A percentile compares a stretch with the other conserved stretches of the same genome.
Evolutionary conservation across 2,329 filamentous ascomycete genomes (phyloP).

Genomic region (Colletotrichum costaricense): DNA sequence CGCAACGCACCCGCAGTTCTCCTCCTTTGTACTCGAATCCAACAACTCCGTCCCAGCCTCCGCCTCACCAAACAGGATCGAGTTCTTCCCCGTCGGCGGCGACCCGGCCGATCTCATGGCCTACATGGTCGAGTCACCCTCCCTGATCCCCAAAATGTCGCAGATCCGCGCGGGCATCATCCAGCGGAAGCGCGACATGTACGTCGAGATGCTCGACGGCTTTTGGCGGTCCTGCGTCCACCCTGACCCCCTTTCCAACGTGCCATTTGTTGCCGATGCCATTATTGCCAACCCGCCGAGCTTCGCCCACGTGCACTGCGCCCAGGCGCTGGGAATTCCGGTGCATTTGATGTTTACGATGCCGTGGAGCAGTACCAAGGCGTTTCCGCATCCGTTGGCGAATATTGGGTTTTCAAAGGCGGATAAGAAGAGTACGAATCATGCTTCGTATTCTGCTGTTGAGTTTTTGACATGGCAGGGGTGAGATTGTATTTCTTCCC

Average conservation of each 20-base stretch:
- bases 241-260: conserved; percentile 29
- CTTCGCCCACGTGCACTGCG: conserved; percentile 60
- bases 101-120: conserved; percentile 57
- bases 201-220: conserved; percentile 40
- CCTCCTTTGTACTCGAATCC: conserved; percentile 57
- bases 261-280: conserved; percentile 59
- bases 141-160: conserved; percentile 41
- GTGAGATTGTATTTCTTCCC: conserved; percentile 15
- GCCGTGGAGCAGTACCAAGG: conserved; percentile 80
- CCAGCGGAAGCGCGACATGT: conserved; percentile 39
- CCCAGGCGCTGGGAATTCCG: conserved; percentile 55
- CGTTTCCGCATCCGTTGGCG: conserved; percentile 79
- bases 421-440: conserved; percentile 71
- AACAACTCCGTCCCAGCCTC: background rate
- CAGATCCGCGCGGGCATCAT: conserved; percentile 42
- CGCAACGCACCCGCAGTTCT: conserved; percentile 61
- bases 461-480: conserved; percentile 85
- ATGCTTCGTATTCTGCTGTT: conserved; percentile 76
- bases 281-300: conserved; percentile 63
- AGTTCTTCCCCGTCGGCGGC: conserved; percentile 66
- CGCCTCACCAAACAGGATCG: conserved; percentile 43
- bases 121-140: conserved; percentile 45
- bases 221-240: conserved; percentile 39
- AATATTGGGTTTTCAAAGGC: conserved; percentile 68
- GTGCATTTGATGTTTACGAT: conserved; percentile 68